Base-by-base conservation (phyloP, 805 yeast genomes). In the Hanseniaspora clermontiae region DNA sequence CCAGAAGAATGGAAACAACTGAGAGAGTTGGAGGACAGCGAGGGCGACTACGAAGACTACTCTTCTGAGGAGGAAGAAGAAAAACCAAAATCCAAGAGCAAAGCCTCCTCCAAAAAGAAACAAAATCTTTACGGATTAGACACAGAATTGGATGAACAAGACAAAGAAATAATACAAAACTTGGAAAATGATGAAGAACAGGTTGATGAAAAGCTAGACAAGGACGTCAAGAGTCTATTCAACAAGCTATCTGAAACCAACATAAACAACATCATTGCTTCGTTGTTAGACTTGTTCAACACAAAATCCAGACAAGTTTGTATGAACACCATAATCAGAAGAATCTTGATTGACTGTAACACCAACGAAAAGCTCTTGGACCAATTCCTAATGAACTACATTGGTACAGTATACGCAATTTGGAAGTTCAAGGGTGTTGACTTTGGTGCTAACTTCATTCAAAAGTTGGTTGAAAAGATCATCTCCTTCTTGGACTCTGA, bases 221-320 rank as follows among this genome's bases (percentile, higher is more conserved):
- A 81, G 62, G 71, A 80, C 5, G 77, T 90, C 49, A 93, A 89
- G 63, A 90, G 97, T 58, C 81, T 88, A 1, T 72, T 93, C 63
- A 93, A 93, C 67, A 84, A 82, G 67, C 74, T 93, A n/a, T 85
- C 96, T 0, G 97, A 91, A 62, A 81, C 95, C 0, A 93, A 90
- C 60, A 73, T 90, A 32, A 72, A 78, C 12, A 72, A 82, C 1
- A 87, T 90, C 53, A 80, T 85, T 20, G 76, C 78, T 58, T 87
- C 87, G 29, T 70, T 93, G 53, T 82, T 81, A 62, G 74, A 73
- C 0, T 69, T 87, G 1, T 93, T 80, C 63, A 69, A 74, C 60
- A 75, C 74, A 8, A 74, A 87, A 62, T 83, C 98, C 4, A 77
- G 96, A 61, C 89, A 87, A 55, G 66, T 77, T n/a, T 95, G 89